Evolutionary conservation across 2,329 filamentous ascomycete genomes (phyloP).

Genomic region (Daldinia sp.): DNA sequence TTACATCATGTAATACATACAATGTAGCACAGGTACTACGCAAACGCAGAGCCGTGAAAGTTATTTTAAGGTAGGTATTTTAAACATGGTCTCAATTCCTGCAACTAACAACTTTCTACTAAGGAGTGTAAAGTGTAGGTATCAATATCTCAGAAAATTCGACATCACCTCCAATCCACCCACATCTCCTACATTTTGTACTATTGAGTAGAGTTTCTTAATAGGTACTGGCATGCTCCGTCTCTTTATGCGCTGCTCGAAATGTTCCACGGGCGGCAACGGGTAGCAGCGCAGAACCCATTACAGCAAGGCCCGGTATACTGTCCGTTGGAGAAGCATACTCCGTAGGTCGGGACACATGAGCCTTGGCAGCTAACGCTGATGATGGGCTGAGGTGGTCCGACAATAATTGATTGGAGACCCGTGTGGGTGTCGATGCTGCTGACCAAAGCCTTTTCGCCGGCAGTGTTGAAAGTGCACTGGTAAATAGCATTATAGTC

Average conservation of each 20-base stretch:
- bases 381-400: slow-evolving; percentile 59
- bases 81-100: too few species aligned
- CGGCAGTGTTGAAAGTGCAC: slow-evolving; percentile 59
- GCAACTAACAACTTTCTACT: background rate
- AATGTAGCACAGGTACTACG: too few species aligned
- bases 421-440: slow-evolving; percentile 49
- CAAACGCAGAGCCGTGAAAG: too few species aligned
- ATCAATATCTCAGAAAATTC: background rate
- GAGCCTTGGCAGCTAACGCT: slow-evolving; percentile 58
- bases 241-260: slow-evolving; percentile 9
- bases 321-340: slow-evolving; percentile 55
- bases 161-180: background rate
- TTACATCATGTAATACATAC: too few species aligned
- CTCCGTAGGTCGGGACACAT: slow-evolving; percentile 57
- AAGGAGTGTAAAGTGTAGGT: background rate
- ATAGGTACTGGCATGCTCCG: background rate
- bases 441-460: slow-evolving; percentile 51
- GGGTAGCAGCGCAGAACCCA: slow-evolving; percentile 58
- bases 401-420: slow-evolving; percentile 57
- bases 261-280: slow-evolving; percentile 56
- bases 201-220: background rate
- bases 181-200: background rate
- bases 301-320: slow-evolving; percentile 57
- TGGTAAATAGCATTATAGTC: slow-evolving; percentile 58
- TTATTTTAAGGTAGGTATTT: too few species aligned